These are phyloP conservation scores for Cercis canadensis DNA, from an alignment of 306 rosid species.

Conservation along the genomic window DNA sequence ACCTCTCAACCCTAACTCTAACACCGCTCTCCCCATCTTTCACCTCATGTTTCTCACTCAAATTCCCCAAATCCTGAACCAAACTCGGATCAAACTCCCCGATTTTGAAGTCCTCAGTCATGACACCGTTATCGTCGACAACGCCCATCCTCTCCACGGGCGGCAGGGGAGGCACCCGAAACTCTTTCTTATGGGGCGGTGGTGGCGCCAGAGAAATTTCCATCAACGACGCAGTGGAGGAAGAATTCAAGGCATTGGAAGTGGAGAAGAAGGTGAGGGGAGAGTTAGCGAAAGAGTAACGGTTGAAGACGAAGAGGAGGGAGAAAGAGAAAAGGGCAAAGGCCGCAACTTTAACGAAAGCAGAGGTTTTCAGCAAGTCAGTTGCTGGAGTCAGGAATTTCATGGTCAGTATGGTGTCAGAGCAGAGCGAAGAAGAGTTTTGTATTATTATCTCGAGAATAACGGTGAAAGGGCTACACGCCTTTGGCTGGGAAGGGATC, in stretches of 20 bases:
- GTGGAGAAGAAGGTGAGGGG: constrained; percentile 42
- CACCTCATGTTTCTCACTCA: constrained; percentile 29
- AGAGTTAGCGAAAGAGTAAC: constrained; percentile 39
- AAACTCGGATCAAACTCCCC: constrained; percentile 61
- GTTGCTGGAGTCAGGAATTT: constrained; percentile 31
- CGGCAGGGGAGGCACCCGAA: constrained; percentile 50
- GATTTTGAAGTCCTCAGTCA: constrained; percentile 75
- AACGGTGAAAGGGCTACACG: too few relatives aligned
- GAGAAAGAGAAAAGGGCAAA: constrained; percentile 56
- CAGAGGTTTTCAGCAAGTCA: constrained; percentile 53
- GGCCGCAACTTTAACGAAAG: constrained; percentile 56
- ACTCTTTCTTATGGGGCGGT: constrained; percentile 3
- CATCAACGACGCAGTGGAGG: constrained; percentile 5
- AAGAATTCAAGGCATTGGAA: constrained; percentile 19
- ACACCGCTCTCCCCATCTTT: constrained; percentile 19
- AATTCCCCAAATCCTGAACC: constrained; percentile 38
- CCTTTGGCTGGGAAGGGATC: not conserved
- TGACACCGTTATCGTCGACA: constrained; percentile 71
- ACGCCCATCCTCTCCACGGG: constrained; percentile 65
- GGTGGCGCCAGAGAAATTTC: not conserved
- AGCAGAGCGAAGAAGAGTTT: too few relatives aligned
- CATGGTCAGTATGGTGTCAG: constrained; percentile 26
- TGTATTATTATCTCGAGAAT: too few relatives aligned
- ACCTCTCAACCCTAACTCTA: constrained; percentile 51
- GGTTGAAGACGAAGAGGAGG: constrained; percentile 50